These are phyloP conservation scores for Ceriops zippeliana DNA, from an alignment of 345 rosid genomes.

Conservation along the genomic window DNA sequence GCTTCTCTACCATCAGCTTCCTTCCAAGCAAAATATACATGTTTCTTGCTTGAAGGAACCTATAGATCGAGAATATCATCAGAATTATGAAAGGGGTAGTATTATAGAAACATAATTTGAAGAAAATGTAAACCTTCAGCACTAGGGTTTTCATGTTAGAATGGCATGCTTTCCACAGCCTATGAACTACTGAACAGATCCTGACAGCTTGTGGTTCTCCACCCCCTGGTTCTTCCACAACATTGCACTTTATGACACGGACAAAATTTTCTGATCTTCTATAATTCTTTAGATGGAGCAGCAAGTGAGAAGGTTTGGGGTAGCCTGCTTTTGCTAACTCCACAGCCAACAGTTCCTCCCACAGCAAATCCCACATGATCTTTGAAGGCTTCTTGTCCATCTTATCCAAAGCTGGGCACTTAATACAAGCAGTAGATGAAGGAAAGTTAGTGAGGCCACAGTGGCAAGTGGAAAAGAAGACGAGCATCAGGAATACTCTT, in stretches of 20 bases:
- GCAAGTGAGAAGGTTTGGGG: conserved; percentile 73
- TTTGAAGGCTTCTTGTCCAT: conserved; percentile 89
- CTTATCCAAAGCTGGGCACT: conserved; percentile 73
- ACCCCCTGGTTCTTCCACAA: conserved; percentile 52
- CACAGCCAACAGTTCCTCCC: conserved; percentile 92
- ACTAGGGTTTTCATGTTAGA: conserved; percentile 50
- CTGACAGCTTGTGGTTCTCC: conserved; percentile 73
- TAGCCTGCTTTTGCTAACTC: conserved; percentile 91
- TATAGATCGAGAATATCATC: conserved; percentile 26
- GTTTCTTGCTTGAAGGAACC: conserved; percentile 95
- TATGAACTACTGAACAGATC: conserved; percentile 73
- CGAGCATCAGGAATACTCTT: background rate
- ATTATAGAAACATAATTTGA: conserved; percentile 1
- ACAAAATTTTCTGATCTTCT: conserved; percentile 85
- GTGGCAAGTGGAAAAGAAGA: background rate
- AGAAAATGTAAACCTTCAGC: conserved; percentile 55
- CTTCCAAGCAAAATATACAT: conserved; percentile 68
- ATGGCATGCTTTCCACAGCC: conserved; percentile 83
- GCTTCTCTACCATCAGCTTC: conserved; percentile 53
- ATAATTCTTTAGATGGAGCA: conserved; percentile 81
- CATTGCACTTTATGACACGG: conserved; percentile 72
- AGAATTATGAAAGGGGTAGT: conserved; percentile 5
- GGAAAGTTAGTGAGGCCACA: background rate
- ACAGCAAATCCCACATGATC: conserved; percentile 95
- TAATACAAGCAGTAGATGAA: conserved; percentile 19